phyloP scores from a whole-genome alignment of 495 filamentous ascomycete species.

The Paragyromitra xinjiangensis region DNA sequence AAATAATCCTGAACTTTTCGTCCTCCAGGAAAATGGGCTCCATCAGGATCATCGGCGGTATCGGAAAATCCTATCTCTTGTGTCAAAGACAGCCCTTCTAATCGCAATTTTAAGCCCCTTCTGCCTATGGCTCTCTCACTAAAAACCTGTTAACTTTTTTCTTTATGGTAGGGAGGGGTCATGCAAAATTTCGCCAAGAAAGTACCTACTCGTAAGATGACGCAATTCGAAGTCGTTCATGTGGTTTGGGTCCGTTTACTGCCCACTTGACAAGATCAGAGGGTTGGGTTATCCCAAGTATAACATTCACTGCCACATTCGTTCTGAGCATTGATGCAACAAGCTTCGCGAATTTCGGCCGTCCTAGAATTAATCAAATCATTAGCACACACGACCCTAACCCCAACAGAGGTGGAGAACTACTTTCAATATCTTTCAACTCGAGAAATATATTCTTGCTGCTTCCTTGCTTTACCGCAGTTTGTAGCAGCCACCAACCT shows the following conservation, averaged over 20 bases:
- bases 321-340: constrained; percentile 44
- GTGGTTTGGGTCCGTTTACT: constrained; percentile 19
- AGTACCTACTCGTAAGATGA: constrained; percentile 38
- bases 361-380: constrained; percentile 5
- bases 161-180: too few relatives aligned
- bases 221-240: constrained; percentile 27
- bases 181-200: not conserved
- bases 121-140: constrained; percentile 36
- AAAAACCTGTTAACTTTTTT: not conserved
- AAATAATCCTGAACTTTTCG: constrained; percentile 25
- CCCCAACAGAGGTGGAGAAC: not conserved
- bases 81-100: constrained; percentile 22
- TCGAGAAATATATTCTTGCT: constrained; percentile 35
- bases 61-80: constrained; percentile 20
- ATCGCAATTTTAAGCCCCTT: not conserved
- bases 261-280: constrained; percentile 35
- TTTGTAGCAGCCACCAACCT: constrained; percentile 33
- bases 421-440: constrained; percentile 30
- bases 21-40: not conserved
- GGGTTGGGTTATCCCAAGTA: constrained; percentile 17
- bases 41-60: not conserved
- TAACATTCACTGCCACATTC: constrained; percentile 34
- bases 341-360: constrained; percentile 22
- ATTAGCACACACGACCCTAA: not conserved
- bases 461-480: constrained; percentile 14